Percentiles rank a stretch among this genome's conserved stretches.
These are phyloP conservation scores for Coniochaeta sp. DNA, from an alignment of 2,329 filamentous ascomycete species.

Conservation along the genomic window DNA sequence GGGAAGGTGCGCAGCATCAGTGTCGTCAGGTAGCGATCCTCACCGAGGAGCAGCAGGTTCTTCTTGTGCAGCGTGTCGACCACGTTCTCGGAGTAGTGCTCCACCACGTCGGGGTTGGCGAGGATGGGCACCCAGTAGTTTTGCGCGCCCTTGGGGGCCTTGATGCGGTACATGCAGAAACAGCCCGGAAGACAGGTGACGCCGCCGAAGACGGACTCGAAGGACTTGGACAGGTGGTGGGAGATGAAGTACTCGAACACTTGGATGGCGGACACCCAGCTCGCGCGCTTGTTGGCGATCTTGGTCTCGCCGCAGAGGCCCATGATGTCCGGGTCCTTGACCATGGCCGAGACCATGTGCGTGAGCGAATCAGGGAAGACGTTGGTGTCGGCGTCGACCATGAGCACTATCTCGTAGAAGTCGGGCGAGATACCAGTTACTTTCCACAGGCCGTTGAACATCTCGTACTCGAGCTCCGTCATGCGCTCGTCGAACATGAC, in stretches of 20 bases:
- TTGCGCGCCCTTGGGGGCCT: conserved; percentile 93
- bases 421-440: conserved; percentile 97
- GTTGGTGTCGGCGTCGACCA: conserved; percentile 99
- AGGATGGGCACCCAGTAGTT: conserved; percentile 99
- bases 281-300: conserved; percentile 95
- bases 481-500: conserved; percentile 99
- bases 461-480: conserved; percentile 98
- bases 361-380: conserved; percentile 97
- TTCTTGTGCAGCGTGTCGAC: conserved; percentile 98
- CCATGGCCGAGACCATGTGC: conserved; percentile 99
- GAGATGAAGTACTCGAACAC: conserved; percentile 99
- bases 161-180: conserved; percentile 99
- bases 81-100: conserved; percentile 98
- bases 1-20: conserved; percentile 98
- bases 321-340: conserved; percentile 99
- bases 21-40: conserved; percentile 92
- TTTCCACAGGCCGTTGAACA: conserved; percentile 99
- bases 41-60: conserved; percentile 83
- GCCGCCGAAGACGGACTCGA: conserved; percentile 97
- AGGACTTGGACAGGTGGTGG: conserved; percentile 92
- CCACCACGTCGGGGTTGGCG: conserved; percentile 95
- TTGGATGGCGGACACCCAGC: conserved; percentile 96
- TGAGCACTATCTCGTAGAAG: conserved; percentile 95
- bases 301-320: conserved; percentile 98
- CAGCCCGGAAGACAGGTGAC: conserved; percentile 97